These are phyloP conservation scores for Clonostachys chloroleuca DNA, from an alignment of 2,329 filamentous ascomycete species.

Conservation along the genomic window DNA sequence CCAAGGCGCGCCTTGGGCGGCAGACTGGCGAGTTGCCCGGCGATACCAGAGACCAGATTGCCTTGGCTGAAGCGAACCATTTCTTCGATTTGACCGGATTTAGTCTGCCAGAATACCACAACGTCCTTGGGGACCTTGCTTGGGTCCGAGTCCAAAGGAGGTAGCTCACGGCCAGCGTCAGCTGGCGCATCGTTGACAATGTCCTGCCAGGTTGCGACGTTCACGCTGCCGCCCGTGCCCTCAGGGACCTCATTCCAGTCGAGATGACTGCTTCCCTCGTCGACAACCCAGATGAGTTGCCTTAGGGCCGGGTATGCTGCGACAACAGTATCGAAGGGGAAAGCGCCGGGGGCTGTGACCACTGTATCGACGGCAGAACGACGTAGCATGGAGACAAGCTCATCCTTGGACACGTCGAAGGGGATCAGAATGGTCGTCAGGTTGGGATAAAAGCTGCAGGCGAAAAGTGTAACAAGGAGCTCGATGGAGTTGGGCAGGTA, in stretches of 20 bases:
- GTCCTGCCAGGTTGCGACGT: slow-evolving; percentile 91
- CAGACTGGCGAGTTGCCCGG: slow-evolving; percentile 71
- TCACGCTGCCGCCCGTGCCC: slow-evolving; percentile 68
- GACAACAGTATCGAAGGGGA: slow-evolving; percentile 72
- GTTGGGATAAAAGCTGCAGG: slow-evolving; percentile 79
- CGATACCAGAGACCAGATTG: slow-evolving; percentile 85
- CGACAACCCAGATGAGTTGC: slow-evolving; percentile 87
- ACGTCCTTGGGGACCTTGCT: slow-evolving; percentile 44
- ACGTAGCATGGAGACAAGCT: slow-evolving; percentile 67
- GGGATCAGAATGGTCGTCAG: slow-evolving; percentile 82
- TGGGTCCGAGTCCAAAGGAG: slow-evolving; percentile 49
- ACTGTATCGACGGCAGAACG: slow-evolving; percentile 74
- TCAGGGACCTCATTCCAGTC: slow-evolving; percentile 90
- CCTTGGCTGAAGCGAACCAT: slow-evolving; percentile 77
- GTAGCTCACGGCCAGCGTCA: slow-evolving; percentile 58
- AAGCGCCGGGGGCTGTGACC: slow-evolving; percentile 79
- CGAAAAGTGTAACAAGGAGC: slow-evolving; percentile 76
- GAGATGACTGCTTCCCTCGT: slow-evolving; percentile 85
- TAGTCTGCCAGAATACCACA: slow-evolving; percentile 63
- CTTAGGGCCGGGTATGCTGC: slow-evolving; percentile 67
- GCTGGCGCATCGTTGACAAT: slow-evolving; percentile 68
- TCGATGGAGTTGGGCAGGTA: slow-evolving; percentile 94
- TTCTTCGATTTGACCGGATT: slow-evolving; percentile 50
- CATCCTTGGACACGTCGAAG: slow-evolving; percentile 68
- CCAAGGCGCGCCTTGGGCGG: slow-evolving; percentile 71